These are phyloP conservation scores for Ligustrum vulgare DNA, from an alignment of 257 asterid genomes.

Conservation along the genomic window DNA sequence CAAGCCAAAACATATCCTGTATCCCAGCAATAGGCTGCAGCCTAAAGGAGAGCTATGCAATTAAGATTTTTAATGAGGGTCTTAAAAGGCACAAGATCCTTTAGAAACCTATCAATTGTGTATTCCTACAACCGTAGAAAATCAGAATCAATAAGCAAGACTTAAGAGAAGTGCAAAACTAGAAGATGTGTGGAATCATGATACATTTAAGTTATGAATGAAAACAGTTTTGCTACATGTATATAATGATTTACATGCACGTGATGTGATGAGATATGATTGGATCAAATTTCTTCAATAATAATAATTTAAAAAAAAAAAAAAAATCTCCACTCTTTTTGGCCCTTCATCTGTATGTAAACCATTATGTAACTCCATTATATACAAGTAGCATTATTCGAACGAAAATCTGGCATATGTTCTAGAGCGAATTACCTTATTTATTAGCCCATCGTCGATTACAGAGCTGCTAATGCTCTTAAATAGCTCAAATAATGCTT, in stretches of 20 bases:
- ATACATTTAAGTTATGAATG: not conserved
- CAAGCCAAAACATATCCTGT: not conserved
- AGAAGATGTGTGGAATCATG: not conserved
- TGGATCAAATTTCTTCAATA: too few species aligned
- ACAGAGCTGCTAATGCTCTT: conserved; percentile 96
- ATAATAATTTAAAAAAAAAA: too few species aligned
- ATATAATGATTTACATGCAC: too few species aligned
- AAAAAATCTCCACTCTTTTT: too few species aligned
- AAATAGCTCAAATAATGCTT: conserved; percentile 96
- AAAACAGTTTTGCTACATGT: too few species aligned
- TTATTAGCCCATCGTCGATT: conserved; percentile 90
- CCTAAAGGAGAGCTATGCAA: not conserved
- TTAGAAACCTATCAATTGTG: not conserved
- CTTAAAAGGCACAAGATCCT: not conserved
- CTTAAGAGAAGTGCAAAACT: not conserved
- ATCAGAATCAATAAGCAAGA: not conserved
- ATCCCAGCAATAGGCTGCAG: not conserved
- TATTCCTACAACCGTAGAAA: not conserved
- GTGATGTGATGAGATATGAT: too few species aligned
- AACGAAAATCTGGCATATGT: not conserved
- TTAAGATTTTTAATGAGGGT: not conserved
- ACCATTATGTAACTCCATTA: too few species aligned
- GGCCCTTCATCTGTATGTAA: too few species aligned
- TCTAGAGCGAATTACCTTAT: conserved; percentile 55
- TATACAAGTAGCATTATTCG: too few species aligned